These are phyloP conservation scores for Entomortierella parvispora DNA, from an alignment of 192 early-diverging fungal species.

Conservation along the genomic window DNA sequence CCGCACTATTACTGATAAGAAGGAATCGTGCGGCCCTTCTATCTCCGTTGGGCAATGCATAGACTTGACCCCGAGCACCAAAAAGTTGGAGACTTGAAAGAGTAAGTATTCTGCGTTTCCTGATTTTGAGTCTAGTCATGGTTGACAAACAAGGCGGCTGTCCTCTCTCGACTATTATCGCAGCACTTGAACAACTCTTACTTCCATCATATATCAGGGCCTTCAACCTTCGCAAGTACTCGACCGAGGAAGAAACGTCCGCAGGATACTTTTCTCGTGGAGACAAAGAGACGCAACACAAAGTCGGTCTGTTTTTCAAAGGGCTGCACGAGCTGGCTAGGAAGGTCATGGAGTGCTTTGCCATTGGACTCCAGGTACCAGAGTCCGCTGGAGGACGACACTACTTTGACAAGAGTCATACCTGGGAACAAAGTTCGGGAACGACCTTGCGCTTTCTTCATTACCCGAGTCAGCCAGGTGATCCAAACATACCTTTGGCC, in stretches of 20 bases:
- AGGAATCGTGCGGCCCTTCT: too few relatives aligned
- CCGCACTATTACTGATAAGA: too few relatives aligned
- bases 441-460: conserved; percentile 67
- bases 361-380: conserved; percentile 70
- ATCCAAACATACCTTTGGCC: conserved; percentile 59
- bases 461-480: conserved; percentile 64
- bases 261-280: conserved; percentile 42
- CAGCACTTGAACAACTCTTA: too few relatives aligned
- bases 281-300: conserved; percentile 32
- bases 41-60: not conserved
- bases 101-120: conserved; percentile 62
- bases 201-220: conserved; percentile 45
- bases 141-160: too few relatives aligned
- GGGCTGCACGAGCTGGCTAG: conserved; percentile 57
- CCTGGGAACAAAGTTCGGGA: conserved; percentile 55
- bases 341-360: conserved; percentile 66
- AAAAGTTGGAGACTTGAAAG: conserved; percentile 67
- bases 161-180: too few relatives aligned
- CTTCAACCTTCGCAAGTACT: conserved; percentile 63
- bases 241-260: conserved; percentile 42
- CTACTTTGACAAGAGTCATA: conserved; percentile 62
- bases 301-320: conserved; percentile 48
- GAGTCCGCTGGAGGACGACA: conserved; percentile 60
- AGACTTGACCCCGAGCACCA: conserved; percentile 63
- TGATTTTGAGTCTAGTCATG: too few relatives aligned